phyloP scores from a whole-genome alignment of 2,329 filamentous ascomycete species.

The Pseudocercospora crystallina region DNA sequence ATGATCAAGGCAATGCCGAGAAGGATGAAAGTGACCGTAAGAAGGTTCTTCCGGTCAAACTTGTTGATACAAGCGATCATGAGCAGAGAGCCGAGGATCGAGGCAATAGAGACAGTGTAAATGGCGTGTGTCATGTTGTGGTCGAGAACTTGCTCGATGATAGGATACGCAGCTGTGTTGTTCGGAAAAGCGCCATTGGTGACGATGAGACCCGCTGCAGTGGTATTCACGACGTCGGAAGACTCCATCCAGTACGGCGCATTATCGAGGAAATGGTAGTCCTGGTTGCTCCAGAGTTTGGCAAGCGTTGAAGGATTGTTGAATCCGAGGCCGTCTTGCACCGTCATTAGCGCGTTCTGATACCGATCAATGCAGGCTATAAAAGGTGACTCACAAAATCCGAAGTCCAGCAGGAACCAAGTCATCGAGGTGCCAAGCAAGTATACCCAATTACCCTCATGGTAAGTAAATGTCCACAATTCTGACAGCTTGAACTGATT shows the following conservation, averaged over 20 bases:
- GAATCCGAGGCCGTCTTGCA: conserved; percentile 23
- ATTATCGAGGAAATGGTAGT: conserved; percentile 6
- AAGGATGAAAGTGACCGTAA: conserved; percentile 47
- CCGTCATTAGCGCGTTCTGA: neutral
- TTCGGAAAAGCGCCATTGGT: neutral
- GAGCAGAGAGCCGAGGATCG: conserved; percentile 43
- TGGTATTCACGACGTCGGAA: conserved; percentile 8
- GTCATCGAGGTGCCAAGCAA: conserved; percentile 22
- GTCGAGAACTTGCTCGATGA: conserved; percentile 18
- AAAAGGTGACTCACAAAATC: conserved; percentile 15
- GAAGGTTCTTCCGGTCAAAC: conserved; percentile 43
- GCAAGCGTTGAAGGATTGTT: conserved; percentile 23
- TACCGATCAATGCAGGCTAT: neutral
- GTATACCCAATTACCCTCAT: conserved; percentile 24
- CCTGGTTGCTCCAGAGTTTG: conserved; percentile 21
- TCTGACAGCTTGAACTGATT: conserved; percentile 18
- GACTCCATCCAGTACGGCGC: conserved; percentile 18
- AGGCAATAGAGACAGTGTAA: conserved; percentile 35
- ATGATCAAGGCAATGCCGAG: conserved; percentile 46
- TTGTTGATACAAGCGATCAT: conserved; percentile 42
- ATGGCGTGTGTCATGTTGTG: conserved; percentile 23
- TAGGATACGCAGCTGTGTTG: conserved; percentile 3
- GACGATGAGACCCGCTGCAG: neutral
- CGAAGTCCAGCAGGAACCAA: conserved; percentile 24
- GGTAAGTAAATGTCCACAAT: conserved; percentile 19